Base-by-base conservation (phyloP, 2,329 filamentous ascomycete genomes). In the Parafenestella ontariensis region DNA sequence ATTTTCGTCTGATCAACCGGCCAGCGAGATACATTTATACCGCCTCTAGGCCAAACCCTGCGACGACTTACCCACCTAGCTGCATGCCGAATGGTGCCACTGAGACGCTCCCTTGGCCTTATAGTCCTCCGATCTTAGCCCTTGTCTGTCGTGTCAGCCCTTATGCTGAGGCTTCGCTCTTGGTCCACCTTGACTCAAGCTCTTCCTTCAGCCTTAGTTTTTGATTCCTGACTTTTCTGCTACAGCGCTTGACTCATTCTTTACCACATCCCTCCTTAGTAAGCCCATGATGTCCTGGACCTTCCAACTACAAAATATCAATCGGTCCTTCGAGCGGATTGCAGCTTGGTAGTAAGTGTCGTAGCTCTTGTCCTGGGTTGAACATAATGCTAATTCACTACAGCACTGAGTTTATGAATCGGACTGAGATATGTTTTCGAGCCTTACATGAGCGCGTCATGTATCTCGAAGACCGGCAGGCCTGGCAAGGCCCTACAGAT, bases 301-400 rank as follows among this genome's bases (percentile, higher is more conserved):
- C 8, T 73, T 66, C 43, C 61, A 71, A 21, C 37, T 73, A 8
- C 66, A 74, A 23, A 65, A 64, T 45, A 72, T 74, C 52, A 73
- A 73, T 24, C 54, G 64, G 7, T 68, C 67, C 15, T 72, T 74
- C 33, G 70, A 73, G n/a, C 65, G 59, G 17, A 66, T 73, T 37
- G 70, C 64, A 17, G 47, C 46, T 11, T 73, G 70, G 71, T 73
- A 74, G 69, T 71, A 59, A 47, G 68, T 61, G n/a, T 26, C 13
- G 10, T 20, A 11, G 3, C 6, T 1, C 7, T 6, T 34, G 10
- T n/a, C 20, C 21, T 6, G 17, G 0, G 15, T 21, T 17, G 10
- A 17, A 11, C 23, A 7, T 9, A 4, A 13, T 36, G 39, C 36
- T 70, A n/a, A 69, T 36, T 21, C 0, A 3, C 13, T 8, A 6